Base-by-base conservation (phyloP, 1,139 yeast genomes). In the Yamadazyma friedrichii region DNA sequence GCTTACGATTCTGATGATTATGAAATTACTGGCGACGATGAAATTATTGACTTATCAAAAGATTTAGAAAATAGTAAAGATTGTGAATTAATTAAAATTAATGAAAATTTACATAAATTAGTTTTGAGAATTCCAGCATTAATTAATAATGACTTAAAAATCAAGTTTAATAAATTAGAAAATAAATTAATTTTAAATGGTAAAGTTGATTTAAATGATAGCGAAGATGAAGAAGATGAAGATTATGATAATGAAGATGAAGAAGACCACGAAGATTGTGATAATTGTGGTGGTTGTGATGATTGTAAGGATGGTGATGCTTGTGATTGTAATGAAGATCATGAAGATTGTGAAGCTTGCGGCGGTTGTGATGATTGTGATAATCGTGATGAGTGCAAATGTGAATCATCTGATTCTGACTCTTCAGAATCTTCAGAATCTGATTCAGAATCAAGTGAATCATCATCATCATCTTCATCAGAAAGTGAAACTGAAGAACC, bases 61-160 rank as follows among this genome's bases (percentile, higher is more conserved):
- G 78, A 72, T 52, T 65, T 72, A 51, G 67, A 62, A 45, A 59
- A 69, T 53, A 67, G 74, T 40, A 71, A 69, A 49, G 78, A 72
- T 53, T 71, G 74, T 53, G 76, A 71, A 54, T 63, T 72, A 50
- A 55, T 61, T 33, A 67, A 71, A 49, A 51, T 66, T 24, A 69
- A 70, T 45, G 72, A 68, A 34, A 58, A 65, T 45, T 65, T 66
- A 16, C 73, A 70, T 56, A 68, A 67, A 50, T 65, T 72, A 51
- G 63, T 58, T 47, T 59, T 72, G 45, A 65, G 77, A 54, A 67
- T 72, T 42, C 77, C 77, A 27, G 65, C 76, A 12, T 55, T 72
- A 41, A 63, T 66, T 39, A 65, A 64, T 53, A 75, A 71, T 36
- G 75, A 69, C 49, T 59, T 70, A 46, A 67, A 67, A 44, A 59